These are phyloP conservation scores for Pseudogymnoascus sp. DNA, from an alignment of 2,329 filamentous ascomycete genomes.

Conservation along the genomic window DNA sequence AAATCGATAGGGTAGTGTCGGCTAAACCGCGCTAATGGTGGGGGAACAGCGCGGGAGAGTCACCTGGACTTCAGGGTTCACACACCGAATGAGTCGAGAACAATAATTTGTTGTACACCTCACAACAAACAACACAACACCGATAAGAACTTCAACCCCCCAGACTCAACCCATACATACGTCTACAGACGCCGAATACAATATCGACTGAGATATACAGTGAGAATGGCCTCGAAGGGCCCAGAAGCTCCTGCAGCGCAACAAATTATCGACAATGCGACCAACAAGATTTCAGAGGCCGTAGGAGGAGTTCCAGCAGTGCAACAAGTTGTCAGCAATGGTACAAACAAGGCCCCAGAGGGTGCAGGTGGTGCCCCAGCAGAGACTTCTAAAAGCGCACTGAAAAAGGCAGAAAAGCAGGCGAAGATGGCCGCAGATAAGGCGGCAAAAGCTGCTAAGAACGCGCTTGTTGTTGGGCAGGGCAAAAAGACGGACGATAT, in stretches of 20 bases:
- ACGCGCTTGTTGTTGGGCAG: constrained; percentile 42
- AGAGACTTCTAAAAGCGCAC: constrained; percentile 50
- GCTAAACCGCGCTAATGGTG: constrained; percentile 9
- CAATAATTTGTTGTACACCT: neutral
- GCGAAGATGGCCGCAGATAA: constrained; percentile 53
- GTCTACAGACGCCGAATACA: neutral
- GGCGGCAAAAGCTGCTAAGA: constrained; percentile 50
- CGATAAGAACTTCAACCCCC: neutral
- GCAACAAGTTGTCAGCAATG: neutral
- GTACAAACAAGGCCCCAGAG: neutral
- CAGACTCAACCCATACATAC: neutral
- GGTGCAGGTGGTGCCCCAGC: constrained; percentile 16
- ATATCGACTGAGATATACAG: constrained; percentile 3
- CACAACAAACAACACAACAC: neutral
- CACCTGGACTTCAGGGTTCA: constrained; percentile 3
- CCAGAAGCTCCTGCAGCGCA: constrained; percentile 4
- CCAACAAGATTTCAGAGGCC: constrained; percentile 1
- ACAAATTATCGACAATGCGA: neutral
- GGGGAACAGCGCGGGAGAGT: constrained; percentile 5
- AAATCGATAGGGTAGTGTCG: neutral
- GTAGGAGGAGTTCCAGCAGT: constrained; percentile 19
- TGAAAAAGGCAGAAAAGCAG: constrained; percentile 59
- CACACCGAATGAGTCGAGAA: constrained; percentile 6
- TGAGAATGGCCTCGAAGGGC: constrained; percentile 8
- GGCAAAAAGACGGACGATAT: constrained; percentile 58